phyloP scores from a whole-genome alignment of 1,284 basidiomycete genomes.

The Flammula alnicola region DNA sequence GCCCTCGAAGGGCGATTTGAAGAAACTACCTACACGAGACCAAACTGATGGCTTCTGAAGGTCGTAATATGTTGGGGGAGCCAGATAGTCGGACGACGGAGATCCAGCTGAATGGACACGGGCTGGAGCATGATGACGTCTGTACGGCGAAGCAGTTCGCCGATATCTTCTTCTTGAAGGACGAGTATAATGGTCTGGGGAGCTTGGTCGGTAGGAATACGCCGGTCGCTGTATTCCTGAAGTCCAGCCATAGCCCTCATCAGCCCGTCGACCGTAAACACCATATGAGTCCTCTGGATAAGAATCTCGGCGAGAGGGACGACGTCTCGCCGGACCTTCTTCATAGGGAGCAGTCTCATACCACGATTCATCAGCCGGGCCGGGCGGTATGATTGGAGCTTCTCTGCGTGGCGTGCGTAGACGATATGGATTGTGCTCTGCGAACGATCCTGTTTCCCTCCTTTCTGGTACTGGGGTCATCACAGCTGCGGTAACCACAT shows the following conservation, averaged over 20 bases:
- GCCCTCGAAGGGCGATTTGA: neutral
- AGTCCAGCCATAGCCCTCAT: neutral
- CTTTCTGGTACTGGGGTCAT: neutral
- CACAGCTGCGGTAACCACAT: neutral
- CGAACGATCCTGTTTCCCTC: neutral
- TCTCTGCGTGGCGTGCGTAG: neutral
- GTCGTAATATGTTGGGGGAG: too few species aligned
- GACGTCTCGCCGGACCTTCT: too few species aligned
- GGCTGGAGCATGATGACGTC: neutral
- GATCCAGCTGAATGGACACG: too few species aligned
- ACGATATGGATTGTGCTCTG: conserved; percentile 1
- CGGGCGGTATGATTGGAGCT: neutral
- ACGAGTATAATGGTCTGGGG: neutral
- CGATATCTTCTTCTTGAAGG: neutral
- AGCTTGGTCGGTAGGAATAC: neutral
- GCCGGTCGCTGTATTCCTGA: neutral
- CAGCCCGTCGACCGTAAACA: too few species aligned
- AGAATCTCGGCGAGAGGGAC: too few species aligned
- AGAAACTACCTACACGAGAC: neutral
- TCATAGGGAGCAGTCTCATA: too few species aligned
- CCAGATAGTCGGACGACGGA: too few species aligned
- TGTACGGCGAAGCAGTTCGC: neutral
- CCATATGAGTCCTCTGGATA: too few species aligned
- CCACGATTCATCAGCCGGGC: neutral
- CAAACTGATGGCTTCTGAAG: neutral